These are phyloP conservation scores for Tulasnella sp. DNA, from an alignment of 768 basidiomycete genomes.

Conservation along the genomic window DNA sequence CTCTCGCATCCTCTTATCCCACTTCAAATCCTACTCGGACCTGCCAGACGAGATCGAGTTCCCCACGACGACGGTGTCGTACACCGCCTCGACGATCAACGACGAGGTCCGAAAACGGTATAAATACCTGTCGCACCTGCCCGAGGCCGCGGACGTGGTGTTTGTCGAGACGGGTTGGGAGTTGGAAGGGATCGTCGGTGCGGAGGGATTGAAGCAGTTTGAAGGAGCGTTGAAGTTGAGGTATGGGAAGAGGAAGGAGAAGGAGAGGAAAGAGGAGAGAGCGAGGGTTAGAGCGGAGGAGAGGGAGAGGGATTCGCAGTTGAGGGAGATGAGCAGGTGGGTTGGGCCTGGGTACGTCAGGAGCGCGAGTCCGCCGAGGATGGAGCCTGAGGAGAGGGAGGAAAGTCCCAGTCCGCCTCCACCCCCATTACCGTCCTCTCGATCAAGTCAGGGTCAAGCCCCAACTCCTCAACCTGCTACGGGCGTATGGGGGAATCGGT, in stretches of 20 bases:
- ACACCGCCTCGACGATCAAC: constrained; percentile 65
- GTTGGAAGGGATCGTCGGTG: constrained; percentile 66
- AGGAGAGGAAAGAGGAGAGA: constrained; percentile 76
- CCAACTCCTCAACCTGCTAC: constrained; percentile 14
- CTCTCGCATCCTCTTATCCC: constrained; percentile 82
- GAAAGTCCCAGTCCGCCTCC: neutral
- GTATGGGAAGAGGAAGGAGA: constrained; percentile 65
- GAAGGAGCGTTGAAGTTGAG: constrained; percentile 74
- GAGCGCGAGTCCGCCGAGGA: neutral
- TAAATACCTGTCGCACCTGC: constrained; percentile 90
- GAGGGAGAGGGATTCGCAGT: constrained; percentile 47
- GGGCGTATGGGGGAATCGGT: constrained; percentile 72
- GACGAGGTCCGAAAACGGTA: constrained; percentile 91
- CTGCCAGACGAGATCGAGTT: constrained; percentile 80
- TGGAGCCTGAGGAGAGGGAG: neutral
- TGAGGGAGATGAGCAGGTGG: neutral
- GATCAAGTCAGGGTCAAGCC: neutral
- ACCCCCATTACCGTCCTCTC: constrained; percentile 21
- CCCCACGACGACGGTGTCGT: constrained; percentile 61
- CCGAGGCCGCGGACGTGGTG: constrained; percentile 85
- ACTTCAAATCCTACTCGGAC: constrained; percentile 69
- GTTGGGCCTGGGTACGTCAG: neutral
- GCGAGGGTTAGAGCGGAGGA: constrained; percentile 74
- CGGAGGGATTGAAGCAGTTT: constrained; percentile 69
- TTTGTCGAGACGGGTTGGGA: constrained; percentile 74